phyloP scores from a whole-genome alignment of 2,329 filamentous ascomycete genomes.

The Colletotrichum brevisporum region DNA sequence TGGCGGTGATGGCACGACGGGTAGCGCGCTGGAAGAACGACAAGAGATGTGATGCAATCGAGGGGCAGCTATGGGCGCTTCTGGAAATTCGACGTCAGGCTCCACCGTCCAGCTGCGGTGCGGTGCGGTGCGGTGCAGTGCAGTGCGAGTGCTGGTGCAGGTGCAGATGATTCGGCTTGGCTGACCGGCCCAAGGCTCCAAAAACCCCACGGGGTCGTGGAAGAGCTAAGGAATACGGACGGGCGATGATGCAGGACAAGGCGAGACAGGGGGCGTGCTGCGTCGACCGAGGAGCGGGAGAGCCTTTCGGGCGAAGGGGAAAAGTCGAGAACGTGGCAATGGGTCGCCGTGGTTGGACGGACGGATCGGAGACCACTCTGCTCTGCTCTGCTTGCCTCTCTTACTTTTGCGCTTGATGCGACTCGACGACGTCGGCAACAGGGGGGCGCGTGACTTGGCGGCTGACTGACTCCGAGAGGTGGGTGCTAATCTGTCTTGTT shows the following conservation, averaged over 20 bases:
- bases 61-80: constrained; percentile 22
- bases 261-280: background rate
- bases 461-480: constrained; percentile 27
- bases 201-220: constrained; percentile 37
- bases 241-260: constrained; percentile 7
- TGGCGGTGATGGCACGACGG: background rate
- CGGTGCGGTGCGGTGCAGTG: background rate
- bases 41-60: constrained; percentile 34
- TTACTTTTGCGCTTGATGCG: constrained; percentile 41
- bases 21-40: background rate
- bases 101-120: background rate
- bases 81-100: constrained; percentile 36
- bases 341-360: constrained; percentile 42
- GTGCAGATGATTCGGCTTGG: constrained; percentile 22
- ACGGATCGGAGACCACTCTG: constrained; percentile 19
- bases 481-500: background rate
- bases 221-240: constrained; percentile 11
- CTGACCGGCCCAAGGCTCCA: constrained; percentile 22
- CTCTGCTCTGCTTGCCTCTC: too few species aligned
- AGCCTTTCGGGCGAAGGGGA: constrained; percentile 45
- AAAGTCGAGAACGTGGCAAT: constrained; percentile 37
- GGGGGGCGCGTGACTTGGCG: constrained; percentile 32
- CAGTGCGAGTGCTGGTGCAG: constrained; percentile 11
- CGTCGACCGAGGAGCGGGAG: background rate
- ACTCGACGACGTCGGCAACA: constrained; percentile 2